Percentiles rank a stretch among this genome's conserved stretches.
Conservation (phyloP, 2,329 filamentous ascomycete species). For the Parafenestella ontariensis region DNA sequence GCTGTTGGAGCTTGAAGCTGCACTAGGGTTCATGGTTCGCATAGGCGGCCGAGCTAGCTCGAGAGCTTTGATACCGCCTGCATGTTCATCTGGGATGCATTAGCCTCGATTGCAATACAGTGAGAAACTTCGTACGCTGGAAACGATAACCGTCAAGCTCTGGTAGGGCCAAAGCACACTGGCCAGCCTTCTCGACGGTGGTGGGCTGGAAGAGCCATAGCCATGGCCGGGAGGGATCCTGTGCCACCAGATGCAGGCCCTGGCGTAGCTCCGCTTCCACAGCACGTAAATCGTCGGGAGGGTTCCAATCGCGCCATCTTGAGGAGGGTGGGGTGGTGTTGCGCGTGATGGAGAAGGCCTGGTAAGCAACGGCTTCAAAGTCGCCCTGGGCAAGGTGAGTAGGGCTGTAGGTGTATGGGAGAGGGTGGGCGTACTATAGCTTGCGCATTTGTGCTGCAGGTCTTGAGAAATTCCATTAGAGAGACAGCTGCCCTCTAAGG, state of each 20-base stretch:
- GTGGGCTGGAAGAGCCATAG: conserved; percentile 45
- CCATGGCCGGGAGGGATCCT: conserved; percentile 41
- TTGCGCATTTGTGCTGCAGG: conserved; percentile 49
- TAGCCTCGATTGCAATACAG: conserved; percentile 16
- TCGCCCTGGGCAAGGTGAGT: conserved; percentile 40
- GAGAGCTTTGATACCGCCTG: conserved; percentile 41
- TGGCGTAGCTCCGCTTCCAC: conserved; percentile 41
- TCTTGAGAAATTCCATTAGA: conserved; percentile 51
- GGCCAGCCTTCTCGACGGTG: conserved; percentile 29
- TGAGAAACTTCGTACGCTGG: conserved; percentile 31
- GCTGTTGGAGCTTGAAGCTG: conserved; percentile 22
- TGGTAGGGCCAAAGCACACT: conserved; percentile 31
- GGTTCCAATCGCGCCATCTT: conserved; percentile 20
- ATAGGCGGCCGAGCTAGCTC: conserved; percentile 43
- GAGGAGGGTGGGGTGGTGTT: conserved; percentile 20
- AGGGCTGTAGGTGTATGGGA: not conserved
- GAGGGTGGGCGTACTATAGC: conserved; percentile 39
- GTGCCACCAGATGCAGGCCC: conserved; percentile 35
- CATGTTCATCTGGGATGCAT: conserved; percentile 39
- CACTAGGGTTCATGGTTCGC: conserved; percentile 27
- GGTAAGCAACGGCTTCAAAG: conserved; percentile 47
- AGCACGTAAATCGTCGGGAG: conserved; percentile 38
- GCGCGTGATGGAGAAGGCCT: conserved; percentile 43
- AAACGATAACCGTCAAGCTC: conserved; percentile 38
- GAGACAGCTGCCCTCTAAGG: conserved; percentile 42